These are phyloP conservation scores for Papiliotrema fonsecae DNA, from an alignment of 1,284 basidiomycete genomes.

Conservation along the genomic window DNA sequence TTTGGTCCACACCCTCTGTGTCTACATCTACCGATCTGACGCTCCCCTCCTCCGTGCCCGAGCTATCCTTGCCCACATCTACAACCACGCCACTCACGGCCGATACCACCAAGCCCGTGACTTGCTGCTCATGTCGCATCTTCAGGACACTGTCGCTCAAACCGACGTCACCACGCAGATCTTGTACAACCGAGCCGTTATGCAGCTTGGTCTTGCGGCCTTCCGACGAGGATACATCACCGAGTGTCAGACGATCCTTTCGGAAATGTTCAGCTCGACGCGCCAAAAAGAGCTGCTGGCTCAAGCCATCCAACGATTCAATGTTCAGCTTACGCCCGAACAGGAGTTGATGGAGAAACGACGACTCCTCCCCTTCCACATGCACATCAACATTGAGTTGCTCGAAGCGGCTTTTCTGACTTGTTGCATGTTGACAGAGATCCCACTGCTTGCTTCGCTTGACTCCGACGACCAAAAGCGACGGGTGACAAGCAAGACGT, in stretches of 20 bases:
- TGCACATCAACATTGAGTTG: constrained; percentile 99
- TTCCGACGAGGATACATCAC: constrained; percentile 93
- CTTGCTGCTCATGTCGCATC: constrained; percentile 97
- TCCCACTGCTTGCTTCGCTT: constrained; percentile 89
- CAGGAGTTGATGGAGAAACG: constrained; percentile 96
- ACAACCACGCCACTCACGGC: constrained; percentile 93
- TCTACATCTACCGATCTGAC: constrained; percentile 87
- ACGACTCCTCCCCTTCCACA: constrained; percentile 96
- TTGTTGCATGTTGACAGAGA: constrained; percentile 97
- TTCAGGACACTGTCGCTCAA: constrained; percentile 92
- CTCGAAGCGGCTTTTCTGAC: constrained; percentile 96
- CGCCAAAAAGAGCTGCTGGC: constrained; percentile 95
- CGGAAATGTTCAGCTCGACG: constrained; percentile 94
- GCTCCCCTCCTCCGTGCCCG: constrained; percentile 89
- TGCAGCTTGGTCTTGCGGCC: constrained; percentile 93
- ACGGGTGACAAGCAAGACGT: constrained; percentile 88
- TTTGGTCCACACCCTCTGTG: constrained; percentile 83
- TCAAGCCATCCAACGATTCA: constrained; percentile 91
- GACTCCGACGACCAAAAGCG: constrained; percentile 89
- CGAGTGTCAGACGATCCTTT: constrained; percentile 86
- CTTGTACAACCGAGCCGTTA: constrained; percentile 94
- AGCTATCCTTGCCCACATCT: constrained; percentile 96
- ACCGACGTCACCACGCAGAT: constrained; percentile 98
- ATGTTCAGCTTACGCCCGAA: constrained; percentile 73
- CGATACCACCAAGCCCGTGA: constrained; percentile 96